Base-by-base conservation (phyloP, 2,329 filamentous ascomycete species). In the Calonectria honghensis region DNA sequence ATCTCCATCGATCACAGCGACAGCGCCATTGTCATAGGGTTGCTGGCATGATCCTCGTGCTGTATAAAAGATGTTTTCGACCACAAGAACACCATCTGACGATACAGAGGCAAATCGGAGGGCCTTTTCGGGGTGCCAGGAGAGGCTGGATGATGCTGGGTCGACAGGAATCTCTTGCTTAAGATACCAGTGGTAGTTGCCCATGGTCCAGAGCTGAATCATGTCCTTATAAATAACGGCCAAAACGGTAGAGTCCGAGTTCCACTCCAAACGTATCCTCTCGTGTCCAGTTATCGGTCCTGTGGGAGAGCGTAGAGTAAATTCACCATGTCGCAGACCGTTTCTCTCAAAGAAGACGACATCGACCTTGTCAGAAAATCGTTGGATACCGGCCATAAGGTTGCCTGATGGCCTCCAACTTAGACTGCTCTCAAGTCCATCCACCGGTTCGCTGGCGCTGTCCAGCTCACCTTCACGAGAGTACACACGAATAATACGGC, bases 121-220 rank as follows among this genome's bases (percentile, higher is more conserved):
- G 4, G 96, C 87, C 83, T 94, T 96, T 82, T 98, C 97, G 1
- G 95, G 91, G 83, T 99, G 95, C 97, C 97, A 99, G 0, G 87
- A 83, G n/a, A 91, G 77, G 50, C 82, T 79, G 61, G 81, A 67
- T 50, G 84, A 80, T 4, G 80, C 78, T 16, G 79, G 80, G 10
- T 83, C 79, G 9, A 89, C 86, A 9, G 87, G 85, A 9, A 98
- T 89, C 82, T 98, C 96, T 83, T 98, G 96, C 86, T 99, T 99
- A 20, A 99, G 89, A 84, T 98, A 98, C 91, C 97, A 99, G 83
- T 98, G 95, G 79, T 99, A 99, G 84, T 99, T 99, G 27, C 95
- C 94, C 90, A 94, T 98, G 0, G 96, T 98, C 97, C 97, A 99
- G 1, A 99, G 87, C 82, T 99, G 97, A n/a, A 97, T 87, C 71